phyloP scores from a whole-genome alignment of 2,329 filamentous ascomycete species.

The Trichoderma gracile region DNA sequence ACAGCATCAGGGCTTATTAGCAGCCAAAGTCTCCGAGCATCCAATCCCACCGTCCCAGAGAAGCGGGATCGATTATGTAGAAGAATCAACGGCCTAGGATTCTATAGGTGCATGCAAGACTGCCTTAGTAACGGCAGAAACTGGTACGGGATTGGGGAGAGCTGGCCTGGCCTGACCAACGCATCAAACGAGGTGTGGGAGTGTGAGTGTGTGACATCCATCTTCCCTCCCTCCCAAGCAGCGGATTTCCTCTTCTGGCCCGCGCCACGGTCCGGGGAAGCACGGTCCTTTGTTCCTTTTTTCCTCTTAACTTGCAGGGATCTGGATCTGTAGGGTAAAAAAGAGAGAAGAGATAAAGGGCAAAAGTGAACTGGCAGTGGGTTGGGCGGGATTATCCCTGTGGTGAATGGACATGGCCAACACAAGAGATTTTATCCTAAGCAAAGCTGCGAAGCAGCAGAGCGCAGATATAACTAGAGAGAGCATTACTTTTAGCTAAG shows the following conservation, averaged over 20 bases:
- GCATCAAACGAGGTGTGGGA: background rate
- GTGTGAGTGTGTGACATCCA: background rate
- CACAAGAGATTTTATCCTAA: no score
- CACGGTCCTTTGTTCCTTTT: background rate
- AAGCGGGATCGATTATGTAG: constrained; percentile 13
- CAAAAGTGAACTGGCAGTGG: no score
- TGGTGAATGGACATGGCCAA: no score
- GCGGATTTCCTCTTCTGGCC: constrained; percentile 24
- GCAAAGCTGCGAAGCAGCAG: no score
- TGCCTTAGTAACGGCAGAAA: constrained; percentile 4
- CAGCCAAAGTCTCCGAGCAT: background rate
- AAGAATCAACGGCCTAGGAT: no score
- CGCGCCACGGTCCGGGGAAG: constrained; percentile 22
- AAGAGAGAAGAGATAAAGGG: no score
- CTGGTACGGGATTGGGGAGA: constrained; percentile 15
- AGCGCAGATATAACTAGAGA: no score
- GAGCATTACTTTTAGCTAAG: no score
- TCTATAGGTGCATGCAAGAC: no score
- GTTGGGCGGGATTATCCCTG: no score
- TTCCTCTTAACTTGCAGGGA: background rate
- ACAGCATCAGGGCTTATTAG: no score
- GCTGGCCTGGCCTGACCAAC: constrained; percentile 4
- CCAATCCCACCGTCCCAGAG: constrained; percentile 22
- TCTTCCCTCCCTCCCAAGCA: background rate
- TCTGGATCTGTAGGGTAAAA: background rate